Evolutionary conservation across 176 grass and related monocot genomes (phyloP), one percentile per base, ranked within the genome.

Genomic region (Guadua angustifolia): DNA sequence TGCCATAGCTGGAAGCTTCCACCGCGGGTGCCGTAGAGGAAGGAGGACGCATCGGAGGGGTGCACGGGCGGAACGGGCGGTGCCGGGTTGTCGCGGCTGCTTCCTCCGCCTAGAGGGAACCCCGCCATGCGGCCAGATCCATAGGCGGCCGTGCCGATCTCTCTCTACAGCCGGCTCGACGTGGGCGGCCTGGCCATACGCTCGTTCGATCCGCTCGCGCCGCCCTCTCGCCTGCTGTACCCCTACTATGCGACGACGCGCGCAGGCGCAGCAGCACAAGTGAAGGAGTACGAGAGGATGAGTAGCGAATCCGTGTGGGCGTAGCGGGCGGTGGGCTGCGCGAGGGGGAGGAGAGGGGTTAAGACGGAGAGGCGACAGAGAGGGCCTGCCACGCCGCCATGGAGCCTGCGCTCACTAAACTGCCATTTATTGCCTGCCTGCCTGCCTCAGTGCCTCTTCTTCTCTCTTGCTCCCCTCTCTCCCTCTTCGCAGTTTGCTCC

Each of bases 361-460:
- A 91, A 84, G 93, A 92, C 72, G 90, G 56, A 59, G 87, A 91
- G 86, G 78, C 85, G 93, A 88, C 90, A 94, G 84, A 89, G 95
- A 91, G 77, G 89, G 66, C 81, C 92, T 98, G 95, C 92, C 79
- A 93, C 92, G 95, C 95, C 95, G 95, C 95, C 95, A 98, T 90
- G 83, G 90, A 80, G 85, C 87, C 90, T 94, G 91, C 90, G 60
- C 77, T 71, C 86, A 81, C 83, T 40, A 87, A 90, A 88, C 86
- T 90, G 46, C 80, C 89, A 92, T 93, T 98, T 91, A 94, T 87
- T 94, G 81, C 90, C 82, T 75, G 32, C 68, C 56, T 36, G 35
- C 35, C 35, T 3, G 35, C 35, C 35, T 36, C 45, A 57, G 71
- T 43, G 47, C 25, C 78, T n/a, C n/a, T 4, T 32, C 36, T 17